phyloP scores from a whole-genome alignment of 2,329 filamentous ascomycete genomes.

The Myriosclerotinia duriaeana region DNA sequence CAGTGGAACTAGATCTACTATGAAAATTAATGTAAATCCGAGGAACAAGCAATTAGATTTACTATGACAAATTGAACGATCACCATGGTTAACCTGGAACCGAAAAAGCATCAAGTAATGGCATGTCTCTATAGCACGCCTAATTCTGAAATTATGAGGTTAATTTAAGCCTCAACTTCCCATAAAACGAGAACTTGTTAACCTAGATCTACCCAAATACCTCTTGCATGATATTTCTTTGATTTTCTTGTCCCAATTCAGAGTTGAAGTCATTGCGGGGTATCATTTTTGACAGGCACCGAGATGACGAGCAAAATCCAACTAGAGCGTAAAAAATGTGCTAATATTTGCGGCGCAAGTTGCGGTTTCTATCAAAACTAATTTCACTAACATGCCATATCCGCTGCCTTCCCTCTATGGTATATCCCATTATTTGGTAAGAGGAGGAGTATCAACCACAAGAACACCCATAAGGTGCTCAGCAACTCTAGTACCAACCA shows the following conservation, averaged over 20 bases:
- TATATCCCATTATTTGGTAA: not conserved
- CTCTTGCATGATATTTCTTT: not conserved
- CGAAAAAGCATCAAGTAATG: not conserved
- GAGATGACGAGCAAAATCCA: not conserved
- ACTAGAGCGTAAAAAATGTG: not conserved
- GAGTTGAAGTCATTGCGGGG: not conserved
- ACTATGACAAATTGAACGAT: not conserved
- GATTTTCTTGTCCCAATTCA: not conserved
- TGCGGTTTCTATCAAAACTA: slow-evolving; percentile 3
- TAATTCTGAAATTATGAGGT: not conserved
- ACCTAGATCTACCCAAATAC: not conserved
- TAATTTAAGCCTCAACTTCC: too few species aligned
- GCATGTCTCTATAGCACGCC: not conserved
- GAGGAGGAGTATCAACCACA: slow-evolving; percentile 23
- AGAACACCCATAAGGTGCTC: slow-evolving; percentile 25
- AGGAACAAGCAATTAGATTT: not conserved
- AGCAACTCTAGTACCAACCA: slow-evolving; percentile 24
- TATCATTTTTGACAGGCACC: not conserved
- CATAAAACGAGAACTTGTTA: too few species aligned
- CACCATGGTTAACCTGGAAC: not conserved
- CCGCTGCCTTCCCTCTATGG: too few species aligned
- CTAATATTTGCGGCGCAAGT: not conserved
- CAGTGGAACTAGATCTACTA: too few species aligned
- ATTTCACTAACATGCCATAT: not conserved
- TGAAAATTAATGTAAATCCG: too few species aligned